Conservation (phyloP, 2,329 filamentous ascomycete species). For the Chrysosporium keratinophilum region DNA sequence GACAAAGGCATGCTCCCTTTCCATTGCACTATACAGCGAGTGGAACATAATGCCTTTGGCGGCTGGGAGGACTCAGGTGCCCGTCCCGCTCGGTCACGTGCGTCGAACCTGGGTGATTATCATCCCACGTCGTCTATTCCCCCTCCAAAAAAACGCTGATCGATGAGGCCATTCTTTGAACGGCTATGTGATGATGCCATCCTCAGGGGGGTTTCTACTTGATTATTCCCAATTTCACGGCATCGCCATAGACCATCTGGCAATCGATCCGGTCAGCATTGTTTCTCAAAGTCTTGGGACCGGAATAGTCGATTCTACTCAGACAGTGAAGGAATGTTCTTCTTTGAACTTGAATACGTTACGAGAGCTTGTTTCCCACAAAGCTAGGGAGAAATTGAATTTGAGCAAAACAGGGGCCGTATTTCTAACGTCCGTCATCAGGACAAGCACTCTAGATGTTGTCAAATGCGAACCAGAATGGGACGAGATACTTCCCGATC, state of each 20-base stretch:
- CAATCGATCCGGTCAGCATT: constrained; percentile 20
- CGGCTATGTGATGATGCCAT: constrained; percentile 6
- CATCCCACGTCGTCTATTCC: too few species aligned
- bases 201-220: constrained; percentile 31
- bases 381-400: constrained; percentile 26
- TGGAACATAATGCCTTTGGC: too few species aligned
- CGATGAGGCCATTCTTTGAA: not conserved
- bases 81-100: too few species aligned
- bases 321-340: constrained; percentile 19
- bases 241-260: constrained; percentile 32
- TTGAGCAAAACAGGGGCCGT: constrained; percentile 24
- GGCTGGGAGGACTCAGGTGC: too few species aligned
- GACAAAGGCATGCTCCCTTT: too few species aligned
- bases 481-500: constrained; percentile 19
- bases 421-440: constrained; percentile 25
- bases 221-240: constrained; percentile 41
- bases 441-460: constrained; percentile 5
- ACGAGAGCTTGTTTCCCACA: not conserved
- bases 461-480: constrained; percentile 8
- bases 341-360: constrained; percentile 15
- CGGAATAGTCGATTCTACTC: not conserved
- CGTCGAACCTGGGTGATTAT: too few species aligned
- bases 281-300: constrained; percentile 8
- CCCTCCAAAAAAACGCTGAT: too few species aligned
- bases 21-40: too few species aligned